These are phyloP conservation scores for Primulina tabacum DNA, from an alignment of 257 asterid species.

Conservation along the genomic window DNA sequence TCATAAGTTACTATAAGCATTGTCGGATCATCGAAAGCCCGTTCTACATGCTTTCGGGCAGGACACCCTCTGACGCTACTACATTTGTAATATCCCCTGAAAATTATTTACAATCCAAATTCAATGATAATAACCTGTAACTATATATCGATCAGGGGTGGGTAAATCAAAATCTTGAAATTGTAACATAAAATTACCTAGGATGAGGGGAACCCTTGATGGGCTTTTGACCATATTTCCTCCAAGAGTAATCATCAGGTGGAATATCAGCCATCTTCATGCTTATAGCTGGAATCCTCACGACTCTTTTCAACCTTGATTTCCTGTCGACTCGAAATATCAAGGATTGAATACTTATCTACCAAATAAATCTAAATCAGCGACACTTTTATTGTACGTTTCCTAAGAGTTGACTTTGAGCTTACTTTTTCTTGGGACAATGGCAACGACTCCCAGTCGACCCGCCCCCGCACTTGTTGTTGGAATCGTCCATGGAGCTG, in stretches of 20 bases:
- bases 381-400: background rate
- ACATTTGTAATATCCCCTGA: conserved; percentile 75
- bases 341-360: background rate
- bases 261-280: conserved; percentile 82
- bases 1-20: conserved; percentile 67
- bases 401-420: conserved; percentile 5
- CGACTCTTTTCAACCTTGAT: conserved; percentile 51
- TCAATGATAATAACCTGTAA: no score
- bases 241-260: conserved; percentile 79
- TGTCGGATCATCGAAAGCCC: conserved; percentile 60
- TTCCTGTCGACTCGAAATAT: conserved; percentile 33
- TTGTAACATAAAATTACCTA: conserved; percentile 26
- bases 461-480: conserved; percentile 49
- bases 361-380: background rate
- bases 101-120: background rate
- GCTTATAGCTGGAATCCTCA: conserved; percentile 64
- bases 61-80: conserved; percentile 72
- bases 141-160: no score
- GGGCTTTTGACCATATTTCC: conserved; percentile 82
- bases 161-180: background rate
- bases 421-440: conserved; percentile 71
- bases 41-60: conserved; percentile 66
- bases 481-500: conserved; percentile 46
- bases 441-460: conserved; percentile 65
- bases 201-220: conserved; percentile 86